phyloP scores from a whole-genome alignment of 73 alveolate genomes.

The Paramecium biaurelia region DNA sequence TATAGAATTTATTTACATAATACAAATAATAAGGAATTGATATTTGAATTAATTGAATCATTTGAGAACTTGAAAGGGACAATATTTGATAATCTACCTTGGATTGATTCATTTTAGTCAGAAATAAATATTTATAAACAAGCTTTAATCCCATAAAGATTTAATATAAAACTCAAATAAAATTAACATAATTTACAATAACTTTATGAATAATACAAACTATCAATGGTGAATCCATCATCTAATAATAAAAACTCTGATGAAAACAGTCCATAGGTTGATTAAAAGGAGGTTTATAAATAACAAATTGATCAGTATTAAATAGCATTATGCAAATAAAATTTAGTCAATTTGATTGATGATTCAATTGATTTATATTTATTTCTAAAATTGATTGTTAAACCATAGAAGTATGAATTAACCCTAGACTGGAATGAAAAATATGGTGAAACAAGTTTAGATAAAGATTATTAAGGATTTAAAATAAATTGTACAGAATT shows the following conservation, averaged over 20 bases:
- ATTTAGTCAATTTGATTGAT: background rate
- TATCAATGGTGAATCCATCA: background rate
- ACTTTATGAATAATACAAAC: background rate
- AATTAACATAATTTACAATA: background rate
- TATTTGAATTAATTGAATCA: background rate
- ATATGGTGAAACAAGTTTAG: background rate
- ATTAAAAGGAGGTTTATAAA: background rate
- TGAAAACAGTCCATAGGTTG: background rate
- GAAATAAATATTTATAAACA: background rate
- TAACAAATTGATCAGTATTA: background rate
- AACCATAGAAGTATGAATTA: background rate
- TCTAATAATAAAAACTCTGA: background rate
- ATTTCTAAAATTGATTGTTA: background rate
- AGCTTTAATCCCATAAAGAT: background rate
- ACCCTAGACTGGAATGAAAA: background rate
- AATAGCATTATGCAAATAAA: background rate
- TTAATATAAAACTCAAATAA: background rate
- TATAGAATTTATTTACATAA: background rate
- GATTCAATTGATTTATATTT: background rate
- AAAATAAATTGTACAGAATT: background rate
- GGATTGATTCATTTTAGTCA: background rate
- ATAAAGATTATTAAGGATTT: background rate
- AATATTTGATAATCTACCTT: background rate
- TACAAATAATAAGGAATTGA: background rate
- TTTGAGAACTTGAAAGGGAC: background rate